Evolutionary conservation across 2,329 filamentous ascomycete genomes (phyloP), one percentile per base, ranked within the genome.

Genomic region (Remersonia thermophila): DNA sequence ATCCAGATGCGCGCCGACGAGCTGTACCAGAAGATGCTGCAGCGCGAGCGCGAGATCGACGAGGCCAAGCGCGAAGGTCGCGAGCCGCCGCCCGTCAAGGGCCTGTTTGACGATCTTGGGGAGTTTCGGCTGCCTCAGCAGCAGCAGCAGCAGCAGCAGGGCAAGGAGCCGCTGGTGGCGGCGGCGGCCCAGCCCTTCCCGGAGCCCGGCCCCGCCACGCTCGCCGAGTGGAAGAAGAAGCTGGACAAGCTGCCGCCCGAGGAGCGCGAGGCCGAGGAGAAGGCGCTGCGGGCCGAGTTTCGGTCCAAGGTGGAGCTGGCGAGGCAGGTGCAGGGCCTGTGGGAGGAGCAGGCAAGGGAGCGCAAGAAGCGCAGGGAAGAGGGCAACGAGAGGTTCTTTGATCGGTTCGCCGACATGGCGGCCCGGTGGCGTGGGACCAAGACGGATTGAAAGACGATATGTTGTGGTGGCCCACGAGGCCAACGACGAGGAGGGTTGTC

Each of bases 1-100:
- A 85, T 98, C 43, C 91, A 96, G 60, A 84, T 96, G 79, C 87
- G 95, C 57, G 89, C 89, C 40, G 91, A 98, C 62, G 75, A 74
- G 44, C 68, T 98, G 28, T 98, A 86, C 59, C 82, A 89, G 51
- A 76, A 81, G 48, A 85, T 96, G 78, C 59, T 93, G 27, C 71
- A 75, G 42, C 85, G 93, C 55, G 89, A 98, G 59, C 67, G 66
- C 14, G 72, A 70, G 44, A 75, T 83, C n/a, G 74, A 81, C 45
- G 69, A 76, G 50, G 82, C 80, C 26, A 77, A 77, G 56, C 65
- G 68, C 36, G 69, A 72, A 45, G 75, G 74, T 18, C 58, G 57
- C n/a, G 66, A 70, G 0, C 54, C 66, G 31, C 79, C 81, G 0
- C 60, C 63, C 14, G 77, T 83, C 50, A 63, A 73, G 32, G 66